Evolutionary conservation across 164 flowering plant genomes (phyloP).

Genomic region (Piper longum): DNA sequence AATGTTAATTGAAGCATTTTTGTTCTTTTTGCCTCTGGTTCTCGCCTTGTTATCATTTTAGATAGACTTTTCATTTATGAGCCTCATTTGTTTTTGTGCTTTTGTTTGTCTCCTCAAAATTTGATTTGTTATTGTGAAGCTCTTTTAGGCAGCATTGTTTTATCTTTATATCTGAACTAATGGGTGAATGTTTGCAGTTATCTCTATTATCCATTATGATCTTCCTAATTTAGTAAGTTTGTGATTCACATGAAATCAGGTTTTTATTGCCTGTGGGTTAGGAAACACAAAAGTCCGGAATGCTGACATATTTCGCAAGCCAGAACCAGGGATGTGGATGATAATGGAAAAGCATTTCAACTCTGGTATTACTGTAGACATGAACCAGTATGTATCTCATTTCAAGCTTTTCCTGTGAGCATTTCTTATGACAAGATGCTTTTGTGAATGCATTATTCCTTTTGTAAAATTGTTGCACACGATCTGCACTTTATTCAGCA

Average conservation of each 20-base stretch:
- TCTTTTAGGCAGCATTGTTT: too few species aligned
- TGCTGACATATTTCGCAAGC: conserved; percentile 74
- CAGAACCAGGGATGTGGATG: conserved; percentile 87
- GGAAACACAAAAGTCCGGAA: conserved; percentile 24
- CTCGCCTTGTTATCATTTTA: neutral
- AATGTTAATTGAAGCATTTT: neutral
- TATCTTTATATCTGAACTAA: too few species aligned
- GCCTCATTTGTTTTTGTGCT: neutral
- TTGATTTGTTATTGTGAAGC: neutral
- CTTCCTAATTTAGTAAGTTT: too few species aligned
- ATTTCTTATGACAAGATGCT: neutral
- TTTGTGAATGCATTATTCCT: neutral
- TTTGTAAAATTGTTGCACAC: too few species aligned
- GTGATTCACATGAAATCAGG: conserved; percentile 26
- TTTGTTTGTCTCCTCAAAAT: neutral
- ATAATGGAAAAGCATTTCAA: conserved; percentile 78
- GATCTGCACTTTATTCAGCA: neutral
- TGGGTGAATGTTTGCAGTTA: neutral
- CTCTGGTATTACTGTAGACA: conserved; percentile 66
- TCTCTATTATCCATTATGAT: too few species aligned
- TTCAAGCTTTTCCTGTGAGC: neutral
- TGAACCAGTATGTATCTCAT: conserved; percentile 42
- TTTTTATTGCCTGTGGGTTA: conserved; percentile 82
- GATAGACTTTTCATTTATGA: neutral
- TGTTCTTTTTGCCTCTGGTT: conserved; percentile 30